Evolutionary conservation across 176 grass and related monocot genomes (phyloP), one percentile per base, ranked within the genome.

Genomic region (Rhynchospora breviuscula): DNA sequence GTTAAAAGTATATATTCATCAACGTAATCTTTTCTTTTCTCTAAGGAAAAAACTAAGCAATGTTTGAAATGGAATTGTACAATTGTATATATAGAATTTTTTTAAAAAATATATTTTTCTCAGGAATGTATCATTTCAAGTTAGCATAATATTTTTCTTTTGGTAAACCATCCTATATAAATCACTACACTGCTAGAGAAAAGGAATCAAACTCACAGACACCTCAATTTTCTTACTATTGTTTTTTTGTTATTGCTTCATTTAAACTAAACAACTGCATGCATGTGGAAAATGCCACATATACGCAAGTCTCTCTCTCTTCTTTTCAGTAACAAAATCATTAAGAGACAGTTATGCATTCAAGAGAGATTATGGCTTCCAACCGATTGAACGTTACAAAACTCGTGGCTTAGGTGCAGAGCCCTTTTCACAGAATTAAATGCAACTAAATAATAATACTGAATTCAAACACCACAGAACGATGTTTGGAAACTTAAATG

Each of bases 281-380:
- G 79, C 59, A 81, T 81, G 73, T 57, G 23, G 67, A 59, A 64
- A 81, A 47, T 63, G 60, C 18, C 60, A 63, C 44, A 47, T 81
- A 81, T 64, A 23, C 2, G 23, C 15, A 19, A 80, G 53, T 80
- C 40, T 48, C 31, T 40, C 17, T 19, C 18, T 64, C 79, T 47
- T 48, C 5, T 81, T 75, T 81, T 81, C 9, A 44, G 13, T 46
- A 64, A 25, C 1, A 63, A 9, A 4, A 46, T 22, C 35, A 81
- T 81, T 81, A 81, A 49, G 43, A 47, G 59, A 81, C 60, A 81
- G 73, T 78, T 81, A 45, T 15, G 59, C 54, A 81, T 81, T 81
- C 35, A 81, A 64, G 40, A 81, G 44, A 23, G 2, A 26, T 15
- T 4, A 29, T 64, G 64, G 79, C 35, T 45, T 10, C 59, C 59